phyloP scores from a whole-genome alignment of 192 early-diverging fungal species.

The Coemansia sp. region DNA sequence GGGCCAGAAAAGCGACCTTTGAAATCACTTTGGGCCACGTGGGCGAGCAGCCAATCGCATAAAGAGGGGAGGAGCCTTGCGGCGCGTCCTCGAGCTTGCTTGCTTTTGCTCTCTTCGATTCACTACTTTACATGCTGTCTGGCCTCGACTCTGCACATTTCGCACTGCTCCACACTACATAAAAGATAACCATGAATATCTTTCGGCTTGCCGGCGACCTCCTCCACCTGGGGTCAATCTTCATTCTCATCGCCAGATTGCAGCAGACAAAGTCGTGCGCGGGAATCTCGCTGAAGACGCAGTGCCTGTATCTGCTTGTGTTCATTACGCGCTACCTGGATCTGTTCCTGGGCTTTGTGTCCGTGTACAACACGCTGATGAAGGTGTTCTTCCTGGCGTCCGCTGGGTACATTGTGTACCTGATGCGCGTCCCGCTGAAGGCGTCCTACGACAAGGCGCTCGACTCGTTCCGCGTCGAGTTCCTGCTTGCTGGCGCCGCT shows the following conservation, averaged over 20 bases:
- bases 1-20: neutral
- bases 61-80: neutral
- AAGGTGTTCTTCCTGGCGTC: slow-evolving; percentile 92
- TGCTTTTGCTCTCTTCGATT: neutral
- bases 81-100: neutral
- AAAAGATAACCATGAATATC: slow-evolving; percentile 72
- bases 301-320: slow-evolving; percentile 86
- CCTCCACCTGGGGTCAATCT: slow-evolving; percentile 91
- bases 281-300: slow-evolving; percentile 98
- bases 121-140: neutral
- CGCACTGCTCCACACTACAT: neutral
- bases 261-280: slow-evolving; percentile 82
- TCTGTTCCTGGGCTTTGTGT: slow-evolving; percentile 69
- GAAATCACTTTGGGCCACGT: neutral
- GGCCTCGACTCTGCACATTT: neutral
- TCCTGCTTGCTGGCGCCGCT: slow-evolving; percentile 67
- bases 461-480: slow-evolving; percentile 92
- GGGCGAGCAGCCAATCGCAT: neutral
- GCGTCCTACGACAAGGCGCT: slow-evolving; percentile 90
- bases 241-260: slow-evolving; percentile 92
- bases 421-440: slow-evolving; percentile 84
- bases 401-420: slow-evolving; percentile 82
- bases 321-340: slow-evolving; percentile 96
- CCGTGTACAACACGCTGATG: slow-evolving; percentile 93
- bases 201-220: slow-evolving; percentile 90